Evolutionary conservation across 768 basidiomycete species (phyloP), one percentile per base, ranked within the genome.

Genomic region (Boletus edulis): DNA sequence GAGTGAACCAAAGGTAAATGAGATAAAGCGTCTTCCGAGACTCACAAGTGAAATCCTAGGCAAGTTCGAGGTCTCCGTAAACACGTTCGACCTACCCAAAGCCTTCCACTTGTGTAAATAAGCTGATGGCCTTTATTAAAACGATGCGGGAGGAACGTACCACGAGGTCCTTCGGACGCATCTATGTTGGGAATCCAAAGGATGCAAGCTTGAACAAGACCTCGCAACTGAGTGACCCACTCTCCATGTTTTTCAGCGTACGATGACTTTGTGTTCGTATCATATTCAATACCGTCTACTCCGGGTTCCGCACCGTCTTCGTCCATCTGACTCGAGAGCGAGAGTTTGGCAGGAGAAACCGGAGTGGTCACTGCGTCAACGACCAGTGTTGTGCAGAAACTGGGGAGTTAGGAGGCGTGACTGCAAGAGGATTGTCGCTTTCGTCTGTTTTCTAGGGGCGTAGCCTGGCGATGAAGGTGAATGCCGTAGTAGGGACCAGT

Each of bases 401-500:
- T 6, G 20, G 38, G 29, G 56, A 51, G 13, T 37, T n/a, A 5
- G 17, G 31, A 34, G 13, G 29, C 6, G 43, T 46, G 43, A 27
- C 13, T 32, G 42, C 22, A 31, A 38, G 10, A 34, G 22, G 20
- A 44, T 0, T 13, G 34, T 39, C 14, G n/a, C 34, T 35, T 3
- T 43, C 50, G 3, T 41, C 51, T 2, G 6, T 52, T 46, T 22
- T 60, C 59, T 11, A 44, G 2, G 13, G 52, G 49, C 51, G 18
- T 11, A 14, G 4, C n/a, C 6, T 58, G 24, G 24, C 24, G 24
- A 24, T 24, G 24, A 60, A 1, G 39, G 35, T 4, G 60, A 62
- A 5, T 62, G 46, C n/a, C 40, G 51, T n/a, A 40, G 57, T 10
- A 22, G 60, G 60, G 2, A 43, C 10, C 2, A 49, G 49, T 9